Percentiles rank a stretch among this genome's conserved stretches.
phyloP scores from a whole-genome alignment of 768 basidiomycete species.

The Lentinula boryana region DNA sequence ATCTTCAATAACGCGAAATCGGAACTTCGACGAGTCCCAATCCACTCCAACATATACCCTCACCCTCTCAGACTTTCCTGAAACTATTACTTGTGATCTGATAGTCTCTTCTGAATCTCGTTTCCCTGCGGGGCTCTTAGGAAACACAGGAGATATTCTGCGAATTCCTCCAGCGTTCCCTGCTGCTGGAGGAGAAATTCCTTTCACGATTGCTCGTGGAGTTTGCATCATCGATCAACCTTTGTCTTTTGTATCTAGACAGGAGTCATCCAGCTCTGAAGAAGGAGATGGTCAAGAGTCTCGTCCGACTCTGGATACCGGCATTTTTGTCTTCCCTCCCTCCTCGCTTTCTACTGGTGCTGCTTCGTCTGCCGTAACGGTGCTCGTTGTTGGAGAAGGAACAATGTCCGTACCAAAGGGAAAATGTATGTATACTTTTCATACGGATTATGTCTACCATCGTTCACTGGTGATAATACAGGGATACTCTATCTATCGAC shows the following conservation, averaged over 20 bases:
- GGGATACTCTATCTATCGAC: constrained; percentile 6
- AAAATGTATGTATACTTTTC: constrained; percentile 45
- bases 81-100: constrained; percentile 46
- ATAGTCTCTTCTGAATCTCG: constrained; percentile 41
- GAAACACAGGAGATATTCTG: background rate
- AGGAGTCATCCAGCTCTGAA: constrained; percentile 13
- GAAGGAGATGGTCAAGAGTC: constrained; percentile 9
- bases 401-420: constrained; percentile 70
- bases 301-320: constrained; percentile 42
- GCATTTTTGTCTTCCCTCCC: constrained; percentile 73
- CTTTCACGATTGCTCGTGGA: constrained; percentile 32
- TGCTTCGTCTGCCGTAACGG: constrained; percentile 46
- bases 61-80: constrained; percentile 54
- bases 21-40: background rate
- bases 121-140: background rate
- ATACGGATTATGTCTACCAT: background rate
- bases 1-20: constrained; percentile 14
- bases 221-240: constrained; percentile 44
- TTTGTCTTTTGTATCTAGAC: constrained; percentile 19
- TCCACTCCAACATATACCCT: constrained; percentile 30
- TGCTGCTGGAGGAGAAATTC: background rate
- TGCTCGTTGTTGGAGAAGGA: constrained; percentile 64
- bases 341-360: constrained; percentile 43
- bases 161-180: background rate
- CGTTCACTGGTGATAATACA: constrained; percentile 17